phyloP scores from a whole-genome alignment of 2,329 filamentous ascomycete species.

The Nothophoma quercina region DNA sequence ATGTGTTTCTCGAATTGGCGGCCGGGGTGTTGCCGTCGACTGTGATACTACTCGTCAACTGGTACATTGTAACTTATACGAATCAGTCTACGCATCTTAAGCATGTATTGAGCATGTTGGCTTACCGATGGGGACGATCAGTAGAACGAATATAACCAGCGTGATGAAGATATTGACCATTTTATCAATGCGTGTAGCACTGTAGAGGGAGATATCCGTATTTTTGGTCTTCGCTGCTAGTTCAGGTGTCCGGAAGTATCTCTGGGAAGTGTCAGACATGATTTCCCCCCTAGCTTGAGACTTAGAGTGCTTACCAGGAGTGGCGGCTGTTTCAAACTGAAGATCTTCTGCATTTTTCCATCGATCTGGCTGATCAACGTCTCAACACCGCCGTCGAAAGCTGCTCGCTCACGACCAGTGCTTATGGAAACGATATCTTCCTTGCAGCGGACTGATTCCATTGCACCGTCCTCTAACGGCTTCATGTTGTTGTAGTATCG shows the following conservation, averaged over 20 bases:
- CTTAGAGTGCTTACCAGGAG: slow-evolving; percentile 37
- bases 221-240: slow-evolving; percentile 48
- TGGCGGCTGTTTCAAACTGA: slow-evolving; percentile 30
- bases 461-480: slow-evolving; percentile 47
- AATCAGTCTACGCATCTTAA: not conserved
- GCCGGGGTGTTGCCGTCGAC: slow-evolving; percentile 18
- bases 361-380: slow-evolving; percentile 40
- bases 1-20: slow-evolving; percentile 34
- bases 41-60: slow-evolving; percentile 38
- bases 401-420: slow-evolving; percentile 51
- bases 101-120: not conserved
- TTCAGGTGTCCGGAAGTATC: slow-evolving; percentile 50
- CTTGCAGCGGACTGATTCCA: slow-evolving; percentile 49
- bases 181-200: slow-evolving; percentile 47
- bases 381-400: slow-evolving; percentile 52
- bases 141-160: slow-evolving; percentile 52
- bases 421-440: slow-evolving; percentile 53
- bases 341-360: slow-evolving; percentile 29
- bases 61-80: slow-evolving; percentile 48
- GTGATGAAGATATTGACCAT: slow-evolving; percentile 54
- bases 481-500: slow-evolving; percentile 48
- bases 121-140: slow-evolving; percentile 48
- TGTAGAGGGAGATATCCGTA: slow-evolving; percentile 47
- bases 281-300: not conserved
- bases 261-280: slow-evolving; percentile 25